A percentile compares a stretch with the other conserved stretches of the same genome.
Evolutionary conservation across 2,329 filamentous ascomycete genomes (phyloP).

Genomic region (Fusarium sp.): DNA sequence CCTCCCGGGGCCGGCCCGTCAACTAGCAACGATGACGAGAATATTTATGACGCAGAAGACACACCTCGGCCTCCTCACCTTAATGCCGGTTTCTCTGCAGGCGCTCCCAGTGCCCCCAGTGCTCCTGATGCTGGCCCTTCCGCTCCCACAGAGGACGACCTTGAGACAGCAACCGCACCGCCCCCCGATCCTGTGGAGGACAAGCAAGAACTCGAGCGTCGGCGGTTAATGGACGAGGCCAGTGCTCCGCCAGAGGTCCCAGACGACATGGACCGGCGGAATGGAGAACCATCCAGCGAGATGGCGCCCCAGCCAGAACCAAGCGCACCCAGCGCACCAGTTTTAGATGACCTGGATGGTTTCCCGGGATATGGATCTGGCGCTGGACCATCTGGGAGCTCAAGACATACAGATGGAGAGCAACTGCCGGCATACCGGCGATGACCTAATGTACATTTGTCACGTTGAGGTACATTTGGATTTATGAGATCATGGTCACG

Average conservation of each 20-base stretch:
- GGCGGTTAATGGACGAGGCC: constrained; percentile 73
- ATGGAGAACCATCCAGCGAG: constrained; percentile 50
- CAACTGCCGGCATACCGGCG: constrained; percentile 60
- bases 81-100: constrained; percentile 25
- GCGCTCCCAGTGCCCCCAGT: constrained; percentile 19
- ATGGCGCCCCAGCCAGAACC: constrained; percentile 56
- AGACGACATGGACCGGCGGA: constrained; percentile 63
- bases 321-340: constrained; percentile 74
- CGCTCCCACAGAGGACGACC: constrained; percentile 64
- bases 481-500: constrained; percentile 24
- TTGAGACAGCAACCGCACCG: constrained; percentile 51
- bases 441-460: constrained; percentile 43
- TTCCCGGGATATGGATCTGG: constrained; percentile 54
- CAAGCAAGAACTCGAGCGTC: constrained; percentile 83
- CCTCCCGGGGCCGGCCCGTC: constrained; percentile 62
- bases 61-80: constrained; percentile 48
- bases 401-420: constrained; percentile 46
- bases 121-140: constrained; percentile 53
- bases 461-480: constrained; percentile 25
- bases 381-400: constrained; percentile 44
- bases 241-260: constrained; percentile 75
- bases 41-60: constrained; percentile 65
- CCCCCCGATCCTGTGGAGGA: constrained; percentile 70
- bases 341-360: constrained; percentile 70
- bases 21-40: constrained; percentile 57